phyloP scores from a whole-genome alignment of 441 rosid species.

The Bruguiera hainesii region DNA sequence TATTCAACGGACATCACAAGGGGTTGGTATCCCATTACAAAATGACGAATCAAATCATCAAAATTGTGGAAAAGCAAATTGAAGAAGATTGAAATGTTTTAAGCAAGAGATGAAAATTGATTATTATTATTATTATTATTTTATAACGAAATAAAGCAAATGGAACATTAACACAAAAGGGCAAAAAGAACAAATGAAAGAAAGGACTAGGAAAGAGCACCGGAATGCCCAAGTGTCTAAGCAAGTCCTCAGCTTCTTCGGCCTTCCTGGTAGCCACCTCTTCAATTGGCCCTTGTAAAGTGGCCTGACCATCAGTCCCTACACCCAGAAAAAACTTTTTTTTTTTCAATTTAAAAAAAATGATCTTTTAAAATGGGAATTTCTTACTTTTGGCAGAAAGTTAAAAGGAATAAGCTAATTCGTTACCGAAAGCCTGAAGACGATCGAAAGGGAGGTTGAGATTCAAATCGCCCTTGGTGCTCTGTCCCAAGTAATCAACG shows the following conservation, averaged over 20 bases:
- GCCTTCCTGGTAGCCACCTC: slow-evolving; percentile 79
- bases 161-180: background rate
- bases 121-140: too few species aligned
- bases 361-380: background rate
- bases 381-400: background rate
- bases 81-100: background rate
- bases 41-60: too few species aligned
- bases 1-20: too few species aligned
- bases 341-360: background rate
- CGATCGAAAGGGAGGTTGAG: slow-evolving; percentile 67
- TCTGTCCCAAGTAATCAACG: slow-evolving; percentile 92
- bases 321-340: background rate
- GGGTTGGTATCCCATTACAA: too few species aligned
- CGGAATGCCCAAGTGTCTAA: slow-evolving; percentile 70
- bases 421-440: slow-evolving; percentile 52
- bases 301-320: slow-evolving; percentile 59
- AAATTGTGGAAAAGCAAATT: background rate
- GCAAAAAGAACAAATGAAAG: slow-evolving; percentile 19
- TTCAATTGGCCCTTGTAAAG: slow-evolving; percentile 90
- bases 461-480: slow-evolving; percentile 95
- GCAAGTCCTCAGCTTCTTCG: slow-evolving; percentile 68
- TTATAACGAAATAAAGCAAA: background rate
- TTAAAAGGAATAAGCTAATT: background rate
- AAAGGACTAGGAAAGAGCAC: slow-evolving; percentile 23
- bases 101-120: too few species aligned